Percentiles rank a stretch among this genome's conserved stretches.
These are phyloP conservation scores for Brassica carinata DNA, from an alignment of 345 rosid species.

Conservation along the genomic window DNA sequence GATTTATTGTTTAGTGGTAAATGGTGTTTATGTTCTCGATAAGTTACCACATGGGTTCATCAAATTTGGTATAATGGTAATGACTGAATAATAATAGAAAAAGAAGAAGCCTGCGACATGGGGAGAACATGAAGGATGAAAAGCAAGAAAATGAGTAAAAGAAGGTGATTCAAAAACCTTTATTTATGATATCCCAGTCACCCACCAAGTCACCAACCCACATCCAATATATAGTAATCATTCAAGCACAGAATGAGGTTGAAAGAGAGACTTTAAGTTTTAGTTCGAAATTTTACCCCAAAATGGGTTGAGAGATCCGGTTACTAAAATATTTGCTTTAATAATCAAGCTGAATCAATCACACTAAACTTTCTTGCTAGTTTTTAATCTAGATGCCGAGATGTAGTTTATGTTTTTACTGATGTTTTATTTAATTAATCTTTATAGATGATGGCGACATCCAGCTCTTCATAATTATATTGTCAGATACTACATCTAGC, in stretches of 20 bases:
- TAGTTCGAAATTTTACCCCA: not conserved
- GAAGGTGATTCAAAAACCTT: not conserved
- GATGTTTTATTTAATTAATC: not conserved
- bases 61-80: not conserved
- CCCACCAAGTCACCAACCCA: slow-evolving; percentile 10
- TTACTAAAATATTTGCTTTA: not conserved
- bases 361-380: not conserved
- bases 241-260: not conserved
- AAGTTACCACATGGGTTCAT: not conserved
- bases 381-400: not conserved
- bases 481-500: not conserved
- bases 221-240: not conserved
- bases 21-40: not conserved
- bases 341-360: not conserved
- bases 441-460: not conserved
- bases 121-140: not conserved
- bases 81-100: not conserved
- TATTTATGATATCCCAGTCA: not conserved
- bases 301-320: not conserved
- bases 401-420: not conserved
- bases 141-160: slow-evolving; percentile 2
- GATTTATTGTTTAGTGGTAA: not conserved
- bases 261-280: not conserved
- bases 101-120: not conserved
- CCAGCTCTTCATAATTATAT: not conserved